Evolutionary conservation across 2,329 filamentous ascomycete genomes (phyloP).

Genomic region (Ophiostoma sp.): DNA sequence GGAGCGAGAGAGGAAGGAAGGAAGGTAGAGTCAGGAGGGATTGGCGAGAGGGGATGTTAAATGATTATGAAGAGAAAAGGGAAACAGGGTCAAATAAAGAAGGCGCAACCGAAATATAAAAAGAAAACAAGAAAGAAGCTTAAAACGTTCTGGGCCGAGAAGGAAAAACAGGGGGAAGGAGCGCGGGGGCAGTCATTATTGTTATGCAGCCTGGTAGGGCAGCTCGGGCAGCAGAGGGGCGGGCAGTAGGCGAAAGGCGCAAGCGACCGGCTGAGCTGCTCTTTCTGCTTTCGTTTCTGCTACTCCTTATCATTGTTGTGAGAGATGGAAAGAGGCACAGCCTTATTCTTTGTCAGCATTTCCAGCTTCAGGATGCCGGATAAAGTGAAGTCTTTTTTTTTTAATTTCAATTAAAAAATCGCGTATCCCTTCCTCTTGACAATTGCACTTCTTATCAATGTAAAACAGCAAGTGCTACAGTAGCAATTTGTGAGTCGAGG

Average conservation of each 20-base stretch:
- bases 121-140: background rate
- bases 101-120: constrained; percentile 6
- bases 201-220: background rate
- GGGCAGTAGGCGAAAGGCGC: background rate
- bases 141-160: constrained; percentile 1
- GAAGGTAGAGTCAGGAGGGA: background rate
- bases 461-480: too few relatives aligned
- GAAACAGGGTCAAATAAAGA: background rate
- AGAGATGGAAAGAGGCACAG: background rate
- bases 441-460: too few relatives aligned
- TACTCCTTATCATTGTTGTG: background rate
- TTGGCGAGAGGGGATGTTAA: background rate
- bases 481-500: too few relatives aligned
- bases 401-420: too few relatives aligned
- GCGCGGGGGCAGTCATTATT: background rate
- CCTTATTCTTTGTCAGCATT: background rate
- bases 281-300: background rate
- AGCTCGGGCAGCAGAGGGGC: background rate
- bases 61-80: background rate
- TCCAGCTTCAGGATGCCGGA: background rate
- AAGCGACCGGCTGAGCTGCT: background rate
- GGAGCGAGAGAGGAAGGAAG: background rate
- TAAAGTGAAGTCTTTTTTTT: too few relatives aligned
- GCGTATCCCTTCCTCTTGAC: too few relatives aligned
- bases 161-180: background rate